A percentile compares a stretch with the other conserved stretches of the same genome.
Evolutionary conservation across 257 asterid species (phyloP).

Genomic region (Perilla frutescens): DNA sequence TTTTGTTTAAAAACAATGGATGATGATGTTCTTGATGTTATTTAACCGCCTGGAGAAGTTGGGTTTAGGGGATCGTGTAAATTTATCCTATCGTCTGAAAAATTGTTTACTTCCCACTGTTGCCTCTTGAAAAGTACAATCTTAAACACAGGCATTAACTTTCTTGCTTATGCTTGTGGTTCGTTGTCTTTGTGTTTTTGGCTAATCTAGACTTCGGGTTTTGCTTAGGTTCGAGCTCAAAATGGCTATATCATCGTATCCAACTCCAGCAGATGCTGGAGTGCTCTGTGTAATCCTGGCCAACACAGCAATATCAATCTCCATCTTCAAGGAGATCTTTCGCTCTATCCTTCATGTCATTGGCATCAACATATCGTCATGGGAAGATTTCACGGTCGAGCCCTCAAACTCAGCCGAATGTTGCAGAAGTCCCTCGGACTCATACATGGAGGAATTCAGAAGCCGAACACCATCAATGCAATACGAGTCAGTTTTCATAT

Average conservation of each 20-base stretch:
- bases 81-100: background rate
- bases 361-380: slow-evolving; percentile 72
- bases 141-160: background rate
- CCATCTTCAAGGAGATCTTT: slow-evolving; percentile 72
- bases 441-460: slow-evolving; percentile 81
- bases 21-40: background rate
- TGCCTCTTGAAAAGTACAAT: too few species aligned
- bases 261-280: slow-evolving; percentile 86
- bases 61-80: background rate
- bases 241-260: slow-evolving; percentile 89
- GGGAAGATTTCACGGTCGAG: slow-evolving; percentile 67
- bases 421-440: slow-evolving; percentile 60
- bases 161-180: background rate
- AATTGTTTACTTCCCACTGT: too few species aligned
- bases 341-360: slow-evolving; percentile 70
- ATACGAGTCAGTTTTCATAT: slow-evolving; percentile 54
- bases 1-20: background rate
- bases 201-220: slow-evolving; percentile 26
- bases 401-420: slow-evolving; percentile 51
- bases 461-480: slow-evolving; percentile 62
- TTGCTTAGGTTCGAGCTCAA: slow-evolving; percentile 37
- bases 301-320: slow-evolving; percentile 84
- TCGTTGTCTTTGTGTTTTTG: slow-evolving; percentile 15
- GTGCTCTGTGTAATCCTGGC: slow-evolving; percentile 81
- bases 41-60: background rate